Evolutionary conservation across 148 eudicot species (phyloP), one percentile per base, ranked within the genome.

Genomic region (Beta vulgaris): DNA sequence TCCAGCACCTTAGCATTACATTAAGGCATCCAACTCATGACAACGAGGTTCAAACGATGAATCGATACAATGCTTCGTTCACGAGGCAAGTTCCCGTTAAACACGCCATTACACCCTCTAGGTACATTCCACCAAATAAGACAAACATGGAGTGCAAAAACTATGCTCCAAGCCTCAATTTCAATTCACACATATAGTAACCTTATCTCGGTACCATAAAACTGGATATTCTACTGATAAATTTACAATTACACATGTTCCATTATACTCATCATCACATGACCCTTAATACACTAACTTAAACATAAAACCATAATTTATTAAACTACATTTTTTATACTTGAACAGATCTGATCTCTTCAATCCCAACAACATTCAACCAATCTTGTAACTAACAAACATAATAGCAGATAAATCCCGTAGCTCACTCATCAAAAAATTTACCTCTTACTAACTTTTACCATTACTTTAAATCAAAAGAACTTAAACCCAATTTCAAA

Each of bases 341-440:
- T 71, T 65, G 12, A 67, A 74, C 85, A 84, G 89, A 84, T 88
- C 91, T 84, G 82, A 81, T 65, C 71, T 81, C 79, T 77, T 55
- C 78, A 79, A 82, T 72, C 76, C 83, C 82, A 55, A 83, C 69
- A 81, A 40, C 61, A 75, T 82, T 74, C 82, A 81, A 42, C 71
- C 57, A 75, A 75, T 68, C 51, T 61, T 46, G 28, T 39, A 37
- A 28, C 69, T 21, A n/a, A n/a, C n/a, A n/a, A n/a, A 25, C 44
- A 32, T 35, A 8, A n/a, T 40, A 23, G 19, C 62, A 68, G 70
- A 37, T 43, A 43, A 55, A 42, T 35, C 15, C 63, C 77, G 54
- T 71, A 28, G 44, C 62, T 60, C 61, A 55, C 61, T 34, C 70
- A 39, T 72, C 54, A 36, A 64, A 71, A 28, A 6, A 7, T 42